Evolutionary conservation across 2,329 filamentous ascomycete species (phyloP).

Genomic region (Nannizziopsis arthrosporioides): DNA sequence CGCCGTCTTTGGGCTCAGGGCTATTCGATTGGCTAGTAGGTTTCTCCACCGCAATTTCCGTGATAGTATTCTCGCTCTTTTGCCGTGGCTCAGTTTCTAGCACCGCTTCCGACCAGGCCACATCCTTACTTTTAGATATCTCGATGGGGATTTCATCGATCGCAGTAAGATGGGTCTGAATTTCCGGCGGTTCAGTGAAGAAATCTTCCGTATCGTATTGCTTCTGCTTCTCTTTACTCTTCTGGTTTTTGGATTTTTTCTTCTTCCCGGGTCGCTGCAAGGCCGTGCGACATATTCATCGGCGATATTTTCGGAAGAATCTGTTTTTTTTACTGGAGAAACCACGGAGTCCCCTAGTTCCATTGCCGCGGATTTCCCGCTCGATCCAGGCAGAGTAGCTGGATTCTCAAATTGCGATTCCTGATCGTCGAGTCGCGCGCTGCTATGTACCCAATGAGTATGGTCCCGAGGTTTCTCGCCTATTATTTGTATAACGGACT

Average conservation of each 20-base stretch:
- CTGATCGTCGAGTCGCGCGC: background rate
- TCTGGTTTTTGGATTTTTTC: slow-evolving; percentile 12
- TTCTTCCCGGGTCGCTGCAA: slow-evolving; percentile 3
- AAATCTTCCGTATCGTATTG: background rate
- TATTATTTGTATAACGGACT: slow-evolving; percentile 1
- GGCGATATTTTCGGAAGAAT: too few species aligned
- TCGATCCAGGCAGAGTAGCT: background rate
- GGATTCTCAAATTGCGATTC: background rate
- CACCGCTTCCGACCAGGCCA: too few species aligned
- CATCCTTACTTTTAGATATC: too few species aligned
- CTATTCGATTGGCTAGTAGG: too few species aligned
- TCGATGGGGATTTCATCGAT: background rate
- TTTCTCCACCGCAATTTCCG: background rate
- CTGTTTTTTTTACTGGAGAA: too few species aligned
- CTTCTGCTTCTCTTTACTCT: slow-evolving; percentile 7
- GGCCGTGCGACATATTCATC: background rate
- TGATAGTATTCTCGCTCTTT: too few species aligned
- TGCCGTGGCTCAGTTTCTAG: too few species aligned
- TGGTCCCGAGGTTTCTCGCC: background rate
- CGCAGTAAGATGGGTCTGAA: background rate
- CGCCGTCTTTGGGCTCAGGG: too few species aligned
- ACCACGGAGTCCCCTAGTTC: too few species aligned
- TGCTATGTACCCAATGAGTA: slow-evolving; percentile 3
- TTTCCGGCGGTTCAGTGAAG: too few species aligned
- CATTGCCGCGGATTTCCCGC: too few species aligned